Evolutionary conservation across 345 rosid species (phyloP).

Genomic region (Dovyalis caffra): DNA sequence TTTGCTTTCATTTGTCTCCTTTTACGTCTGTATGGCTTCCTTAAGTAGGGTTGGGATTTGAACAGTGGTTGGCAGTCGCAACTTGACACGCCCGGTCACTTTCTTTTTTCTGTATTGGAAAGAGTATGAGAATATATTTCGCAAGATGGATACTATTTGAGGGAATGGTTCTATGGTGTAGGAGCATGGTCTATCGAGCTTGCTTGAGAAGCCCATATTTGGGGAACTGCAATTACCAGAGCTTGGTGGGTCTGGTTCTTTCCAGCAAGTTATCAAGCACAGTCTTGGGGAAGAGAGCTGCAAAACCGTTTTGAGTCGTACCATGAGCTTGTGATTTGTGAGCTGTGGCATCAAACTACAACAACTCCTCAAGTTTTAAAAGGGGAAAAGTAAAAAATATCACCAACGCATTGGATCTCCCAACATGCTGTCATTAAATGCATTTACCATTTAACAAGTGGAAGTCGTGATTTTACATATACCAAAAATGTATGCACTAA

Average conservation of each 20-base stretch:
- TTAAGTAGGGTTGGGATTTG: not conserved
- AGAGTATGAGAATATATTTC: constrained; percentile 16
- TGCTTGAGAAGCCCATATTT: constrained; percentile 12
- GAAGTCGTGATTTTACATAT: too few relatives aligned
- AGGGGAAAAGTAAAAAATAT: too few relatives aligned
- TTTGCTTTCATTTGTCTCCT: constrained; percentile 7
- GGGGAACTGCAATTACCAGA: constrained; percentile 5
- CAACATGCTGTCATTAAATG: too few relatives aligned
- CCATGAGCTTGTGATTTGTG: not conserved
- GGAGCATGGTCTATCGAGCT: constrained; percentile 7
- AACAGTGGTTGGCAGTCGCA: constrained; percentile 8
- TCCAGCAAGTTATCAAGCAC: not conserved
- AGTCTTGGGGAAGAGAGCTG: constrained; percentile 3
- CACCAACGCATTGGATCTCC: too few relatives aligned
- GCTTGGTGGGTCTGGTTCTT: not conserved
- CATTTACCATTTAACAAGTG: too few relatives aligned
- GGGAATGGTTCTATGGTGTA: constrained; percentile 9
- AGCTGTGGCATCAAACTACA: not conserved
- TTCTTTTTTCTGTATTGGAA: constrained; percentile 15
- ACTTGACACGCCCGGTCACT: constrained; percentile 19
- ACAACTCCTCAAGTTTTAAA: too few relatives aligned
- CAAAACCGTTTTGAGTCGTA: constrained; percentile 4
- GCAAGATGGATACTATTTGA: constrained; percentile 23
- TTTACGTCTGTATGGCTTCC: not conserved
- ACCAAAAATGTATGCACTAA: too few relatives aligned